Evolutionary conservation across 768 basidiomycete species (phyloP).

Genomic region (Inosperma sp.): DNA sequence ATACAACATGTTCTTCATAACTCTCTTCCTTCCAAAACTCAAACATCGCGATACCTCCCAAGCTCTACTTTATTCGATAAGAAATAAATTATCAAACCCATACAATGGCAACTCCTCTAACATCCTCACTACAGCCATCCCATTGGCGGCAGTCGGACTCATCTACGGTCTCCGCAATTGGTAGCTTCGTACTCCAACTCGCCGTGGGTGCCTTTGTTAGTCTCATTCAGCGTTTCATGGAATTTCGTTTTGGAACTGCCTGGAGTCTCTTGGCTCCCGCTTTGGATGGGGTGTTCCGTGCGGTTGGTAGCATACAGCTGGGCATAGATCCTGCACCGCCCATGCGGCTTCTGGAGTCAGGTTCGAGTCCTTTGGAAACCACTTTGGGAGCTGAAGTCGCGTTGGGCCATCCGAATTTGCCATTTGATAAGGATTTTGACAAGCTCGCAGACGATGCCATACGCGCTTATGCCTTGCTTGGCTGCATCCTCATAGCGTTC

Average conservation of each 20-base stretch:
- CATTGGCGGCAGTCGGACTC: no score
- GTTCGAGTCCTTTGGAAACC: neutral
- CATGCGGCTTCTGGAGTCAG: neutral
- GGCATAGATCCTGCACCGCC: neutral
- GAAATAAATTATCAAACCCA: no score
- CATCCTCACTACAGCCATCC: no score
- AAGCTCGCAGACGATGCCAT: no score
- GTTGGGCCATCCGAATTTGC: no score
- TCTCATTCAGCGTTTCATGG: neutral
- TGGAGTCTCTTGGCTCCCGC: neutral
- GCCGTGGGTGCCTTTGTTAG: neutral
- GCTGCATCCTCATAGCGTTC: no score
- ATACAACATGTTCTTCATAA: neutral
- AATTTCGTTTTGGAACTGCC: neutral
- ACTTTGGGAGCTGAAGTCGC: neutral
- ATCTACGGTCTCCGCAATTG: no score
- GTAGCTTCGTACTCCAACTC: neutral
- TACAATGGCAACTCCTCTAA: no score
- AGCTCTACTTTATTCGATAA: no score
- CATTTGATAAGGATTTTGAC: no score
- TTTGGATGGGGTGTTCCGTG: neutral
- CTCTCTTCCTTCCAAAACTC: no score
- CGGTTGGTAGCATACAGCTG: neutral
- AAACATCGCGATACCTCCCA: slow-evolving; percentile 3
- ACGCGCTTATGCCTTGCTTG: no score